Base-by-base conservation (phyloP, 2,329 filamentous ascomycete species). In the Penicillium concentricum region DNA sequence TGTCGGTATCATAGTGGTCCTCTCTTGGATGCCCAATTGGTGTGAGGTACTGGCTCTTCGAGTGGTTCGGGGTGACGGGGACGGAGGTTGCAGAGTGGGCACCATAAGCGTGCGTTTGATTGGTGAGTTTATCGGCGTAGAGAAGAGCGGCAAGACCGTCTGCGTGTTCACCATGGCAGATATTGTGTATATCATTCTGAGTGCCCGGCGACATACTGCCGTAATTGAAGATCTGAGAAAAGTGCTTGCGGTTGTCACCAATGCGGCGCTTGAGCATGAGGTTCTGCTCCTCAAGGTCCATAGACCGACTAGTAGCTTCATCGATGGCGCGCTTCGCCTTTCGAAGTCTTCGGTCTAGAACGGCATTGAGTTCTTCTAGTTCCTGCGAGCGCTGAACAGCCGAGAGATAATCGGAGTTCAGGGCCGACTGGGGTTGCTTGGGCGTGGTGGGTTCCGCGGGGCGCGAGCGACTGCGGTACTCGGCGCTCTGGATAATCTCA, bases 231-330 rank as follows among this genome's bases (percentile, higher is more conserved):
- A 96, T 84, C 69, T 84, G 83, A 57, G 90, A 89, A 66, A 96
- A 87, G 69, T 96, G 92, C 69, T 95, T 90, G 60, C 93, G 82
- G 69, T 96, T 96, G 72, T 96, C 91, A 41, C 89, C 86, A 61
- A 97, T 96, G 20, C 93, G 87, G 60, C 87, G 90, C 57, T 92
- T 84, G 49, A 97, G 81, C 71, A 90, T 83, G 38, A 86, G 81
- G 54, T 91, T 89, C 69, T 94, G 89, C 67, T 96, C 91, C 2
- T 79, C 74, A n/a, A 96, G 77, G 51, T 80, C 79, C 7, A 84
- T 81, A 18, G 89, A 84, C 67, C 91, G 87, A 61, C 90, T 88
- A 58, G 91, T 88, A 65, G 92, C 88, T 61, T 89, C 84, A 67
- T 90, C 85, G 51, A 96, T 90, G 24, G 92, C 75, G 67, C 86